Evolutionary conservation across 108 stramenopile genomes (phyloP), one percentile per base, ranked within the genome.

Genomic region (Pseudonitzschia pungens): DNA sequence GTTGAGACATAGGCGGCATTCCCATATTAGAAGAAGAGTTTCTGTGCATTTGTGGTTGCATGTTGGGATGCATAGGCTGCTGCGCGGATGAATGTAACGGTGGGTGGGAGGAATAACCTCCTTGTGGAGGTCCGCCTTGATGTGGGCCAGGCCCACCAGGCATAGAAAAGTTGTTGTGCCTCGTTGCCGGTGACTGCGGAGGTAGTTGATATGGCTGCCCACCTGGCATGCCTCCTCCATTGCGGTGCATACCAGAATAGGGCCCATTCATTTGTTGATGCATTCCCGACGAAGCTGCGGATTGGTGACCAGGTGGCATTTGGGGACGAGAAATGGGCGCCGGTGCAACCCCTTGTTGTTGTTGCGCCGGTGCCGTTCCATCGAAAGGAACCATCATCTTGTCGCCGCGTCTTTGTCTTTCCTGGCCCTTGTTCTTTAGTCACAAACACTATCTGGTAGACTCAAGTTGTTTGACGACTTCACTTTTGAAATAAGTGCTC

Each of bases 331-430:
- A 78, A 59, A 74, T 56, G 1, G 77, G 71, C 45, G 77, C 70
- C 29, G 62, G 77, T 11, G 63, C 71, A 11, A 70, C 73, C 31
- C 77, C 73, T 40, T 79, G 75, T 65, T 84, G 82, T 54, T 84
- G 84, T 12, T 83, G 86, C 42, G 80, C 64, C 32, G 77, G 73
- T 42, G 77, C 73, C 42, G 83, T 71, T n/a, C 79, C 79, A 66
- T 90, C 89, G 67, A 83, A 87, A 48, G 82, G 82, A 62, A 65
- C 81, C 86, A 87, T 87, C 82, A 78, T 83, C 55, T 66, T 78
- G 54, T 55, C 10, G 24, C 24, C 10, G 45, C 9, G 54, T 26
- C 4, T 24, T 26, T 2, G 10, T 2, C 54, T 55, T 55, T 55
- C 54, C 54, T 21, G 1, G 45, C 1, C 18, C 45, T 48, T n/a